Evolutionary conservation across 139 green algal species (phyloP).

Genomic region (Spirogloea muscicola): DNA sequence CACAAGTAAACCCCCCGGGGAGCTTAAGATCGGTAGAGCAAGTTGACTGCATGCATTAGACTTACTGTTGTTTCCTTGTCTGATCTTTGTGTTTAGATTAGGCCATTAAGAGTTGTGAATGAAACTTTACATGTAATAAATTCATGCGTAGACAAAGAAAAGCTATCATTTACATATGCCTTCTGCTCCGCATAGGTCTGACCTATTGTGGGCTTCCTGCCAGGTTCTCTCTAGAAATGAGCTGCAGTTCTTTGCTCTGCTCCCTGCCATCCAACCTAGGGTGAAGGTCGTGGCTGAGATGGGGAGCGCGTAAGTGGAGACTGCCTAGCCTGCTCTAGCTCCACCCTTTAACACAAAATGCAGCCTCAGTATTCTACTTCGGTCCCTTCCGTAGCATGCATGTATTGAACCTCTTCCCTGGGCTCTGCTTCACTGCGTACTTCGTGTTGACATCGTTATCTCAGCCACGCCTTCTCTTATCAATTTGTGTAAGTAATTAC

Average conservation of each 20-base stretch:
- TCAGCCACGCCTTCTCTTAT: background rate
- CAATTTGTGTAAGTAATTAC: background rate
- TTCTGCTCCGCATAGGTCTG: background rate
- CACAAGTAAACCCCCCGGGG: background rate
- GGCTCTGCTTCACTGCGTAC: background rate
- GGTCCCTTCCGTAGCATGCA: background rate
- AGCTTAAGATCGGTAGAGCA: background rate
- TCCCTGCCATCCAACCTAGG: conserved; percentile 33
- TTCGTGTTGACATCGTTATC: background rate
- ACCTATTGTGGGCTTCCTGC: background rate
- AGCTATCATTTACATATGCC: background rate
- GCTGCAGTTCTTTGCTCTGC: conserved; percentile 47
- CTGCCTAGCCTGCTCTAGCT: background rate
- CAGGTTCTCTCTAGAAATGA: conserved; percentile 43
- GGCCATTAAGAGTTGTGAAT: background rate
- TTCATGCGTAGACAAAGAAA: background rate
- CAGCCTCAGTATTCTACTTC: background rate
- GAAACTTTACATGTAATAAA: background rate
- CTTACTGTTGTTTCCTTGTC: background rate
- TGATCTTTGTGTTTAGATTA: background rate
- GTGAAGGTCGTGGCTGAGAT: conserved; percentile 46
- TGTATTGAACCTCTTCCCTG: background rate
- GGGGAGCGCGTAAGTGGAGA: conserved; percentile 29
- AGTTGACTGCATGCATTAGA: background rate
- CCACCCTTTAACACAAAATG: background rate